Evolutionary conservation across 495 filamentous ascomycete species (phyloP), one percentile per base, ranked within the genome.

Genomic region (Penicillium canescens): DNA sequence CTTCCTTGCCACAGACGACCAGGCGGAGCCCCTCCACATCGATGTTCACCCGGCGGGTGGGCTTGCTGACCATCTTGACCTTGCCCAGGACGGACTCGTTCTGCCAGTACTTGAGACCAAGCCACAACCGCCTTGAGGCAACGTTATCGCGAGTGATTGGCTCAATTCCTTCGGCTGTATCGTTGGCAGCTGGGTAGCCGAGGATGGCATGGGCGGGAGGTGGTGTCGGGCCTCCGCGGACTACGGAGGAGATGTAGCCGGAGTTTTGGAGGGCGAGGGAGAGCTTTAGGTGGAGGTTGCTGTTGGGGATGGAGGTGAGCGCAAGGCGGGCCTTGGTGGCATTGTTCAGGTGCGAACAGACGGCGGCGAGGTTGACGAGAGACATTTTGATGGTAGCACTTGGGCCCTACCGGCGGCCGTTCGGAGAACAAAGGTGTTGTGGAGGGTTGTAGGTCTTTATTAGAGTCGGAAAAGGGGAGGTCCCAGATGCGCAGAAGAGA

Each of bases 281-380:
- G 6, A 98, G 79, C 21, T 68, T 71, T 49, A 96, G 86, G 76
- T 91, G 89, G 59, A 92, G 83, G 51, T 91, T 92, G 33, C 83
- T 86, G 72, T 84, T 84, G 39, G 90, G 89, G 46, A 98, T 80
- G 6, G 91, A 94, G 37, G 95, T 97, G 3, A 96, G 79, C 52
- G 88, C 89, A 3, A 98, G 84, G 1, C 88, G 88, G 6, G 89
- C 92, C 66, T 86, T 86, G 43, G 89, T 86, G 62, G 89, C 89
- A 78, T 98, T 98, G 76, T 96, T 91, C 35, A 98, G 81, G 79
- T 98, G 94, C 46, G 91, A 90, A 75, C 90, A 96, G 62, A 91
- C 82, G 78, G 93, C 71, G 46, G 84, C 74, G 61, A 98, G 82
- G 70, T 84, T 83, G 65, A 84, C 78, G 76, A 98, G 86, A 65